A percentile compares a stretch with the other conserved stretches of the same genome.
Evolutionary conservation across 352 stramenopile species (phyloP).

Genomic region (Phytophthora aleatoria): DNA sequence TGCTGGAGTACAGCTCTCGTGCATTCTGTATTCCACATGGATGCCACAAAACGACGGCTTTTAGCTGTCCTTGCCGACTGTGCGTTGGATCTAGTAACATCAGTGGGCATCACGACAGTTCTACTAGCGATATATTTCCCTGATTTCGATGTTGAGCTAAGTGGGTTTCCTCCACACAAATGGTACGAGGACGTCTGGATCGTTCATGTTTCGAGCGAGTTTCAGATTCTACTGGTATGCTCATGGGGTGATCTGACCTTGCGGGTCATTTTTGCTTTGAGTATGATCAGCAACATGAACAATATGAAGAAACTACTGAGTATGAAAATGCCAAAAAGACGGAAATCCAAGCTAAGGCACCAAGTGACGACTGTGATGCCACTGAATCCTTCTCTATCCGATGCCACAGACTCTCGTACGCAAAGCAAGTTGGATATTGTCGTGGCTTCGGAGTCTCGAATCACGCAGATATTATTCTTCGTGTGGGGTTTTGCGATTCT

Average conservation of each 20-base stretch:
- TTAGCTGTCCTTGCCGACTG: conserved; percentile 20
- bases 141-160: conserved; percentile 8
- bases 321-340: background rate
- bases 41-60: conserved; percentile 14
- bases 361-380: conserved; percentile 7
- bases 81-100: conserved; percentile 27
- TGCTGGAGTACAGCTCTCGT: conserved; percentile 33
- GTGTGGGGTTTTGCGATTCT: conserved; percentile 31
- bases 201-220: conserved; percentile 32
- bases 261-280: conserved; percentile 27
- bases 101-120: conserved; percentile 18
- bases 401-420: background rate
- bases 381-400: background rate
- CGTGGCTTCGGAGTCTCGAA: conserved; percentile 7
- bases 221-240: conserved; percentile 34
- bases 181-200: conserved; percentile 36
- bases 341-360: background rate
- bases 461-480: conserved; percentile 23
- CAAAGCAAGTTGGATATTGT: conserved; percentile 11
- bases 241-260: conserved; percentile 26
- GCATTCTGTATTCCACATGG: conserved; percentile 16
- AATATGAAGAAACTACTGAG: conserved; percentile 32
- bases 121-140: conserved; percentile 19
- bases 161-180: conserved; percentile 12
- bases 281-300: conserved; percentile 38